Conservation (phyloP, 2,329 filamentous ascomycete species). For the Emmonsiellopsis sp. region DNA sequence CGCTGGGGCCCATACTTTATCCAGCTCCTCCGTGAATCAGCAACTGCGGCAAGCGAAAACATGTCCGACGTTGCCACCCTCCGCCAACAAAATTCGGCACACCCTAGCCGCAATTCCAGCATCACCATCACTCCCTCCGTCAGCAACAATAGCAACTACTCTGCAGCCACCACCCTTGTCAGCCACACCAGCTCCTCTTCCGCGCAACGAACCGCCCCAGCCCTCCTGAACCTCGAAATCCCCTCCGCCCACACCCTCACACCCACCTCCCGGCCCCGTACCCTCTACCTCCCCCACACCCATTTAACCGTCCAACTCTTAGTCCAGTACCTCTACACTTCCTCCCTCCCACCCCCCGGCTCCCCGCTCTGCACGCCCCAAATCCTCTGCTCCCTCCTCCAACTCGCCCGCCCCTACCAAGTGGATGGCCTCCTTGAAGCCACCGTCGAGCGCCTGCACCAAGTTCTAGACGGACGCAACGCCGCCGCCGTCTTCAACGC, state of each 20-base stretch:
- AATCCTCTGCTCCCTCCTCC: constrained; percentile 87
- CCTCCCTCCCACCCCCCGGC: constrained; percentile 65
- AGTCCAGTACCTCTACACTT: constrained; percentile 89
- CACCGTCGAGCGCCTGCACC: constrained; percentile 81
- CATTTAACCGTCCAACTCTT: constrained; percentile 81
- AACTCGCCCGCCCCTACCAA: constrained; percentile 86
- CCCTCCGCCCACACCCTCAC: constrained; percentile 45
- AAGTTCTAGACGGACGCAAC: constrained; percentile 82
- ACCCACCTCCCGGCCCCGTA: constrained; percentile 61
- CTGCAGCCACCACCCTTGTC: constrained; percentile 32
- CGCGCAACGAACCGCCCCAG: constrained; percentile 1
- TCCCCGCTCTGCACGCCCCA: constrained; percentile 84
- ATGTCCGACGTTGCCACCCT: constrained; percentile 64
- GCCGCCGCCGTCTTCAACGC: constrained; percentile 97
- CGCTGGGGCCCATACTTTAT: constrained; percentile 97
- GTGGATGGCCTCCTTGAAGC: constrained; percentile 88
- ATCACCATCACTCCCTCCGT: constrained; percentile 67
- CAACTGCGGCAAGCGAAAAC: constrained; percentile 58
- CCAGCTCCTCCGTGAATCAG: constrained; percentile 73
- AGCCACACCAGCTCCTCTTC: constrained; percentile 23
- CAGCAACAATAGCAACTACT: constrained; percentile 31
- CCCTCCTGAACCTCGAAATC: constrained; percentile 34
- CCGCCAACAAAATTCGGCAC: constrained; percentile 49
- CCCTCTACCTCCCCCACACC: constrained; percentile 88
- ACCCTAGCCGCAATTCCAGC: constrained; percentile 64